Evolutionary conservation across 192 early-diverging fungal species (phyloP).

Genomic region (Podila clonocystis): DNA sequence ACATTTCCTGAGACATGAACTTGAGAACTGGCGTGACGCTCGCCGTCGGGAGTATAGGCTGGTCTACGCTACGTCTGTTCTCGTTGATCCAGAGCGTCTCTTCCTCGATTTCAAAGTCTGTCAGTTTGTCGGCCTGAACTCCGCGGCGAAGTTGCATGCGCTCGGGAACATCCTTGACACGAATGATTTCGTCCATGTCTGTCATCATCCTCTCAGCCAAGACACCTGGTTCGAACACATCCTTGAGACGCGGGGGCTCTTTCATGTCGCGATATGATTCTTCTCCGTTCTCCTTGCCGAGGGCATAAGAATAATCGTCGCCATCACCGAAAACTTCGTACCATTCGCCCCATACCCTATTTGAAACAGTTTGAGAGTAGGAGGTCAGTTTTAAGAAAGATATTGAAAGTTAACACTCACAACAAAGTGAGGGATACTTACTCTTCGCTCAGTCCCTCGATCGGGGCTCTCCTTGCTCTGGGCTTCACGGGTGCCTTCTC

Average conservation of each 20-base stretch:
- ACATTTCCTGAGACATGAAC: conserved; percentile 70
- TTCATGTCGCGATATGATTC: conserved; percentile 53
- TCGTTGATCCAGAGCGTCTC: conserved; percentile 69
- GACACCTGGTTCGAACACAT: conserved; percentile 85
- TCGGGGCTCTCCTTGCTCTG: conserved; percentile 58
- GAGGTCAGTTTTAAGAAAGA: conserved; percentile 5
- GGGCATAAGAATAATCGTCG: conserved; percentile 85
- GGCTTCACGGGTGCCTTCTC: conserved; percentile 44
- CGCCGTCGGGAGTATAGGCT: conserved; percentile 22
- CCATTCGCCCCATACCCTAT: conserved; percentile 77
- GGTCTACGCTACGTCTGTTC: conserved; percentile 27
- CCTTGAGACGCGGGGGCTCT: conserved; percentile 67
- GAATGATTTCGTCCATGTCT: conserved; percentile 90
- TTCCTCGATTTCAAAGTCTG: conserved; percentile 70
- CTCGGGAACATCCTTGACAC: conserved; percentile 90
- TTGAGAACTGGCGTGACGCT: conserved; percentile 47
- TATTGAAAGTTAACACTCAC: conserved; percentile 13
- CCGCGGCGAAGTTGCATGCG: conserved; percentile 83
- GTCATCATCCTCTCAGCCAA: conserved; percentile 91
- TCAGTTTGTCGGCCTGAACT: conserved; percentile 50
- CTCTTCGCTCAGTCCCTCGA: conserved; percentile 67
- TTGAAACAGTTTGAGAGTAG: background rate
- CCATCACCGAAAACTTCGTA: conserved; percentile 94
- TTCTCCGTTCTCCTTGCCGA: conserved; percentile 43
- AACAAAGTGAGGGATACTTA: conserved; percentile 49